A percentile compares a stretch with the other conserved stretches of the same genome.
Conservation (phyloP, 2,329 filamentous ascomycete species). For the Colletotrichum incanum region DNA sequence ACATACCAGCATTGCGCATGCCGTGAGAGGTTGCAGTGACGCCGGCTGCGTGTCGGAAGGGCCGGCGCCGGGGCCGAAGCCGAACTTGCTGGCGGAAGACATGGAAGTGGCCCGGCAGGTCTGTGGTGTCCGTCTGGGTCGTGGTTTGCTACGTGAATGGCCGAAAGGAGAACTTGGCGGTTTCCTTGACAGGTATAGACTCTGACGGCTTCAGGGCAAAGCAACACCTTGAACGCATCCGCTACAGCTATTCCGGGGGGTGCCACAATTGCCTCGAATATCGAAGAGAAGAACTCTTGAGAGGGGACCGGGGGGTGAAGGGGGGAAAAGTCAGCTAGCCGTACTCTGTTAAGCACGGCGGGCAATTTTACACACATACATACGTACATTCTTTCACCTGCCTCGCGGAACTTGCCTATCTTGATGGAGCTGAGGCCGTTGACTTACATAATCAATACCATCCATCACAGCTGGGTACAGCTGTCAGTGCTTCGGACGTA, state of each 20-base stretch:
- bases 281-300: background rate
- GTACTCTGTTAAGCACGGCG: background rate
- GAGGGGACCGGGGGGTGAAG: background rate
- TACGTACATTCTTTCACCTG: background rate
- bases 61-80: slow-evolving; percentile 15
- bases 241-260: background rate
- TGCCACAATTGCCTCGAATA: background rate
- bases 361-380: background rate
- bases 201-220: background rate
- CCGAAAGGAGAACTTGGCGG: background rate
- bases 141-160: background rate
- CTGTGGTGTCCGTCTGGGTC: background rate
- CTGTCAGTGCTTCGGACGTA: background rate
- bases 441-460: background rate
- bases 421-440: no score
- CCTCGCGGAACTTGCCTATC: background rate
- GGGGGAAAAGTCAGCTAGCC: background rate
- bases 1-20: slow-evolving; percentile 43
- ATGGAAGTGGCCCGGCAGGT: slow-evolving; percentile 4
- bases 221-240: background rate
- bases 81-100: slow-evolving; percentile 13
- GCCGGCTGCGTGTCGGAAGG: background rate
- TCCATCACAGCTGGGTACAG: background rate
- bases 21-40: slow-evolving; percentile 27
- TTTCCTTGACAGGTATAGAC: background rate